Base-by-base conservation (phyloP, 345 rosid species). In the Eucalyptus decipiens region DNA sequence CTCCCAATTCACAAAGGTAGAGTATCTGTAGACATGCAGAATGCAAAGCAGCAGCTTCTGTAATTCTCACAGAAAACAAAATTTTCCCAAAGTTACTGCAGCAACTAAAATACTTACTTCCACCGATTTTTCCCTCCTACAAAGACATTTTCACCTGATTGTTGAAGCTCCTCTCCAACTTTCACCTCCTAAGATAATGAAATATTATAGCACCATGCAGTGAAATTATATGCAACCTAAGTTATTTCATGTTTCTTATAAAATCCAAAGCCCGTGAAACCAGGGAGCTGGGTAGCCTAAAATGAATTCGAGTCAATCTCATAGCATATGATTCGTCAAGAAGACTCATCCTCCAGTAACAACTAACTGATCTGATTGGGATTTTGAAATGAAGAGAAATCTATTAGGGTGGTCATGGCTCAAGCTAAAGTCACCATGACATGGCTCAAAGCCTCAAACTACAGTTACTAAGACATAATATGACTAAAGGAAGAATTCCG, bases 1-100 rank as follows among this genome's bases (percentile, higher is more conserved):
- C 90, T 96, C 98, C 98, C 98, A 96, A 65, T 96, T 96, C 91
- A 96, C 96, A 90, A 95, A 96, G 50, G 95, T 90, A 47, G 97
- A 96, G 89, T 94, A 96, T 60, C 98, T 95, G 93, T 40, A 85
- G 48, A 67, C 42, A 69, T 40, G 28, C 52, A 48, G n/a, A 60
- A 58, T 28, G 26, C 47, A 52, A 56, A 52, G 42, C 67, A 52
- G 56, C 87, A 5, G 45, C 28, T 86, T 56, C 67, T 86, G 87
- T 32, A 13, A 34, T 19, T 7, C 54, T 37, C 43, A 11, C 67
- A 2, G 30, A 14, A 21, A 40, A 30, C 28, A 23, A 13, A 19
- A 69, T 42, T 88, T 50, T 49, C 17, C 34, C 43, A 21, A 51
- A 58, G 65, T 54, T 34, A 52, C 45, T 37, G 56, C 60, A 56